Evolutionary conservation across 2,329 filamentous ascomycete genomes (phyloP), one percentile per base, ranked within the genome.

Genomic region (Colletotrichum lentis): DNA sequence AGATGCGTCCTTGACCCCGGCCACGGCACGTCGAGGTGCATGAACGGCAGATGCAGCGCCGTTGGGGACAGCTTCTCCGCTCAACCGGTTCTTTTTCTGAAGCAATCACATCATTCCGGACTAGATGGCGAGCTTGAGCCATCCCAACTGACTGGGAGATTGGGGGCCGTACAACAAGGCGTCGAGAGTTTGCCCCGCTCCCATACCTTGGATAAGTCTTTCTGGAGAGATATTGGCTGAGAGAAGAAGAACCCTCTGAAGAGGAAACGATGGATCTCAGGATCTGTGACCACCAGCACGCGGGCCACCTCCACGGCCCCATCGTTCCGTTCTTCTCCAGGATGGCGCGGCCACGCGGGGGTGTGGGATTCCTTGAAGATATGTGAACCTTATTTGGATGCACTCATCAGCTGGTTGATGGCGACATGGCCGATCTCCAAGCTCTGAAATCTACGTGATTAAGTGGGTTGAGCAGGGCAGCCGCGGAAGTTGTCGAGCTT

Each of bases 51-150:
- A 58, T 46, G 7, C 24, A 14, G 35, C 12, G 24, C 54, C 27
- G 27, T 22, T 44, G 4, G 4, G 18, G 20, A 46, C 11, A 20
- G 27, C 2, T 47, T 7, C 5, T 20, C 27, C 43, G 27, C 27
- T 47, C 7, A 37, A 18, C 20, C 43, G 27, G 5, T 1, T 27
- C 18, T 27, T 24, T 27, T 10, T 43, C 35, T 46, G 52, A 44
- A 11, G 50, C 50, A 52, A 64, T 64, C 46, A 49, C 61, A 67
- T 18, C 65, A 67, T 59, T 43, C 53, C 59, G 4, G 49, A 55
- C 18, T 18, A 20, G 50, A 67, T 64, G 61, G 22, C 49, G 54
- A 67, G 39, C 64, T 37, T 37, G 41, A 16, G 44, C 43, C 8
- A 54, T 49, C n/a, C 31, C 49, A 37, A 41, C n/a, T 44, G 39